Evolutionary conservation across 2,329 filamentous ascomycete species (phyloP).

Genomic region (Tolypocladium nubicola): DNA sequence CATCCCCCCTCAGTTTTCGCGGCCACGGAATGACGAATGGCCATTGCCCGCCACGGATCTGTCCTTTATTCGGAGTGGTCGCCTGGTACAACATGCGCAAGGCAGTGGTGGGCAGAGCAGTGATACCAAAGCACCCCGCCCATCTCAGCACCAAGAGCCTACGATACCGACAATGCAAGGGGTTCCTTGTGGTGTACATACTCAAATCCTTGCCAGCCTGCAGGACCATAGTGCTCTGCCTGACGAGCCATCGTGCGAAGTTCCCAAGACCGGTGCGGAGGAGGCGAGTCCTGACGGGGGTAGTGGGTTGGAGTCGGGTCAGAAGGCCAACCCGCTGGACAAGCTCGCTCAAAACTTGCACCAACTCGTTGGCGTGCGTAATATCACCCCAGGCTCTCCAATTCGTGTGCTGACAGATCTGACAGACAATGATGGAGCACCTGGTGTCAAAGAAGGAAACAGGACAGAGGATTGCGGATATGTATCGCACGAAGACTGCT

Average conservation of each 20-base stretch:
- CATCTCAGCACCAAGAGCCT: not conserved
- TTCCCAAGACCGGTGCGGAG: not conserved
- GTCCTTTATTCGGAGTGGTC: not conserved
- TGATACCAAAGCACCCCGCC: not conserved
- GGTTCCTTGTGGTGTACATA: not conserved
- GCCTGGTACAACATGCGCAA: not conserved
- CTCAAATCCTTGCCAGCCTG: constrained; percentile 1
- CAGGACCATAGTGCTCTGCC: not conserved
- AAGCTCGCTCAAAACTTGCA: constrained; percentile 7
- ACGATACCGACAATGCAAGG: not conserved
- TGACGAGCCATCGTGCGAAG: not conserved
- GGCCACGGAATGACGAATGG: not conserved
- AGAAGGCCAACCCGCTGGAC: not conserved
- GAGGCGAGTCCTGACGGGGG: not conserved
- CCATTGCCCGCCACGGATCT: not conserved
- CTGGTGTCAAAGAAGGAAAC: constrained; percentile 11
- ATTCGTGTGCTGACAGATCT: not conserved
- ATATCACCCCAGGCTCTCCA: too few relatives aligned
- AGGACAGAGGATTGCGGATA: constrained; percentile 8
- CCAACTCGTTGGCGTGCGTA: constrained; percentile 14
- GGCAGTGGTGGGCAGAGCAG: not conserved
- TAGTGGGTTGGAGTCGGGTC: not conserved
- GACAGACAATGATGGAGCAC: constrained; percentile 12
- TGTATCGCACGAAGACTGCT: constrained; percentile 11
- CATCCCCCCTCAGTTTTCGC: not conserved